Evolutionary conservation across 495 filamentous ascomycete genomes (phyloP).

Genomic region (Penicillium cinerascens): DNA sequence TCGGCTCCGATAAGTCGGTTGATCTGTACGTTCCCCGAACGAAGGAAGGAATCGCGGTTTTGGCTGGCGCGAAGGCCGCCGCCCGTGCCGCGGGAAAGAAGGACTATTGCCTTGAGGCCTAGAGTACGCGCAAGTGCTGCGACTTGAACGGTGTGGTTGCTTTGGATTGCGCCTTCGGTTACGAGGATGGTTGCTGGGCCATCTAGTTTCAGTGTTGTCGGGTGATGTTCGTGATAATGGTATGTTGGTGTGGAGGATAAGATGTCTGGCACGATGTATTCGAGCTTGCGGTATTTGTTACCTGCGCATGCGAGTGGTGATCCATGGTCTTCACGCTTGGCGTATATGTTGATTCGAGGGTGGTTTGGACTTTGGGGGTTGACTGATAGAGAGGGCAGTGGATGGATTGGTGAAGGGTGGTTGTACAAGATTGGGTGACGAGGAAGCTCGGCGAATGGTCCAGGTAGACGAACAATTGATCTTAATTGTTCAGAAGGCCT

Average conservation of each 20-base stretch:
- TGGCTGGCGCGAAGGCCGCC: conserved; percentile 17
- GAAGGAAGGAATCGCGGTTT: conserved; percentile 18
- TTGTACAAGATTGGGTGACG: conserved; percentile 33
- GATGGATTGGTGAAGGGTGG: conserved; percentile 33
- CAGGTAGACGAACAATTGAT: conserved; percentile 18
- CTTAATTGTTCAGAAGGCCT: neutral
- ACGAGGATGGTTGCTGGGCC: conserved; percentile 31
- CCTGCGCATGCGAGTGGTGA: conserved; percentile 36
- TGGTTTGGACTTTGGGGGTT: neutral
- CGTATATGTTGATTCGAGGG: conserved; percentile 25
- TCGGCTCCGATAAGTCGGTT: conserved; percentile 35
- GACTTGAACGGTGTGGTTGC: conserved; percentile 43
- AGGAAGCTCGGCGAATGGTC: conserved; percentile 28
- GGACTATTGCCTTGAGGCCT: conserved; percentile 23
- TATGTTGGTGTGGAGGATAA: conserved; percentile 17
- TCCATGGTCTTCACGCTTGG: conserved; percentile 40
- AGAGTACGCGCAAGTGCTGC: conserved; percentile 29
- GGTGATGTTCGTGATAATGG: conserved; percentile 22
- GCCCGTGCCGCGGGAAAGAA: conserved; percentile 31
- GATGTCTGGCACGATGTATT: conserved; percentile 41
- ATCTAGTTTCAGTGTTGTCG: neutral
- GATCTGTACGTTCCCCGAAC: conserved; percentile 32
- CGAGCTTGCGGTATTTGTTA: conserved; percentile 46
- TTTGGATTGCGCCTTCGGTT: conserved; percentile 42
- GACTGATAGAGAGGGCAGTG: conserved; percentile 21